Percentiles rank a stretch among this genome's conserved stretches.
These are phyloP conservation scores for Takakia lepidozioides DNA, from an alignment of 225 moss, liverwort and hornwort species.

Conservation along the genomic window DNA sequence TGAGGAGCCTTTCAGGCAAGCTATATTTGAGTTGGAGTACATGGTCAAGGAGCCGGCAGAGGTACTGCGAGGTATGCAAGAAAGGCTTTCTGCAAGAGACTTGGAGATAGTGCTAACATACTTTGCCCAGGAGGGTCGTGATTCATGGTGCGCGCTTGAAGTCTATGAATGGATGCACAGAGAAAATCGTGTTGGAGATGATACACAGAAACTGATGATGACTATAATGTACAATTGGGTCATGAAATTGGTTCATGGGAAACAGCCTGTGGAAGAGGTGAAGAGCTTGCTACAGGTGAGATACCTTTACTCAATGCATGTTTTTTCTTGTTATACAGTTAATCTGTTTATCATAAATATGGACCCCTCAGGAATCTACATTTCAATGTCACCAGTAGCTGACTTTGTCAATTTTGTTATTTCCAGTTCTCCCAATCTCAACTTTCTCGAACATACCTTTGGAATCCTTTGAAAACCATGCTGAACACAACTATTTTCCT, in stretches of 20 bases:
- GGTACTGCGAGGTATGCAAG: slow-evolving; percentile 82
- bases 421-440: no score
- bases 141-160: slow-evolving; percentile 96
- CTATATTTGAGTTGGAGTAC: slow-evolving; percentile 87
- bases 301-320: no score
- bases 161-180: slow-evolving; percentile 98
- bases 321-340: no score
- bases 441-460: no score
- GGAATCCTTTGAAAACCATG: no score
- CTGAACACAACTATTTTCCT: no score
- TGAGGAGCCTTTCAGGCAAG: slow-evolving; percentile 75
- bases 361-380: no score
- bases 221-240: slow-evolving; percentile 91
- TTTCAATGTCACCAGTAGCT: no score
- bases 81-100: slow-evolving; percentile 73
- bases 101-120: slow-evolving; percentile 87
- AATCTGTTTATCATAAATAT: no score
- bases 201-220: slow-evolving; percentile 98
- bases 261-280: slow-evolving; percentile 85
- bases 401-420: no score
- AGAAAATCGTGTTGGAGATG: slow-evolving; percentile 78
- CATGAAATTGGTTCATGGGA: slow-evolving; percentile 84
- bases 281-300: slow-evolving; percentile 79
- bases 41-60: slow-evolving; percentile 93
- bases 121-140: slow-evolving; percentile 91